These are phyloP conservation scores for Trichophyton schoenleinii DNA, from an alignment of 2,329 filamentous ascomycete species.

Conservation along the genomic window DNA sequence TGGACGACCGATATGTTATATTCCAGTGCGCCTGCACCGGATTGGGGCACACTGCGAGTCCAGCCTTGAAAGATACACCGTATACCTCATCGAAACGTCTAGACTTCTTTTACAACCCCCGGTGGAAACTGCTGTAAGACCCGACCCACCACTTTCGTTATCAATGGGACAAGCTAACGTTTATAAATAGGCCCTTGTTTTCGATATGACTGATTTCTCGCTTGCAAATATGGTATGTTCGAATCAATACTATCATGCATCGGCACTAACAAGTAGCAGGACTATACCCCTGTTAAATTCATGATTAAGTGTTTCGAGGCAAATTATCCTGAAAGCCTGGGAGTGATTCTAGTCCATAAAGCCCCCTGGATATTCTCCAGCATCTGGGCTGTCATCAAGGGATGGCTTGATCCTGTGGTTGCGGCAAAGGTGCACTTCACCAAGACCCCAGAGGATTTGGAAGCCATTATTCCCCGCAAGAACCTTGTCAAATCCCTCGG, in stretches of 20 bases:
- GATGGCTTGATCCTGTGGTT: conserved; percentile 95
- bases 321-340: conserved; percentile 90
- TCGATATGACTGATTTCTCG: conserved; percentile 90
- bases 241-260: conserved; percentile 5
- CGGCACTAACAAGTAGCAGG: conserved; percentile 36
- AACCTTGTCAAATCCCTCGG: conserved; percentile 74
- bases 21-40: conserved; percentile 69
- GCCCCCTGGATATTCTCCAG: conserved; percentile 95
- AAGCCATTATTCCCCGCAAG: conserved; percentile 56
- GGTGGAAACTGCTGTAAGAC: conserved; percentile 78
- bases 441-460: conserved; percentile 65
- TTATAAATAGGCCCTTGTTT: conserved; percentile 60
- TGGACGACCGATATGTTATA: conserved; percentile 75
- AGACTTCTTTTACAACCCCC: conserved; percentile 66
- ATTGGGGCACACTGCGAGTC: conserved; percentile 71
- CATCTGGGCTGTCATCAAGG: conserved; percentile 91
- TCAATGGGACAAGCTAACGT: background rate
- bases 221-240: conserved; percentile 75
- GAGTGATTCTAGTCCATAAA: conserved; percentile 84
- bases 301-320: conserved; percentile 99
- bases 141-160: conserved; percentile 27
- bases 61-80: conserved; percentile 75
- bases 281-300: conserved; percentile 93
- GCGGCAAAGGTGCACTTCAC: conserved; percentile 90
- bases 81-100: conserved; percentile 90